Percentiles rank a stretch among this genome's conserved stretches.
Evolutionary conservation across 164 flowering plant genomes (phyloP).

Genomic region (Echeveria elegans): DNA sequence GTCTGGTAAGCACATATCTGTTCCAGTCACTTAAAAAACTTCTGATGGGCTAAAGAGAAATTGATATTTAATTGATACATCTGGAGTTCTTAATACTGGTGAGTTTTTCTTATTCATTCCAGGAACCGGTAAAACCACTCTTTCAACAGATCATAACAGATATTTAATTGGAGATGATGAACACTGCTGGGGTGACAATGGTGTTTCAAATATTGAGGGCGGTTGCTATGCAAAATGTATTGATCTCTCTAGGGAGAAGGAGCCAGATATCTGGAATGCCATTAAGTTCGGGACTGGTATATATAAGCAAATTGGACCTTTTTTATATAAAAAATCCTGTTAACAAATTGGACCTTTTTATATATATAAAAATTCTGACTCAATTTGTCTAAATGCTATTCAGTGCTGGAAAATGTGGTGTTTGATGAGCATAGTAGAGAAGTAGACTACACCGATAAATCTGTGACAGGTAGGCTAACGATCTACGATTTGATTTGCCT

Average conservation of each 20-base stretch:
- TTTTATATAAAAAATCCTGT: no score
- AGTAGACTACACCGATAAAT: slow-evolving; percentile 83
- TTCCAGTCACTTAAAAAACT: not conserved
- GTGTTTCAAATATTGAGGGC: slow-evolving; percentile 97
- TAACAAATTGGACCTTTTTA: not conserved
- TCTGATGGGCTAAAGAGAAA: not conserved
- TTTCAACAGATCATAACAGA: slow-evolving; percentile 90
- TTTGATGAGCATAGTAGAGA: slow-evolving; percentile 94
- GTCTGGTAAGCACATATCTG: slow-evolving; percentile 47
- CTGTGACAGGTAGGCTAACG: slow-evolving; percentile 69
- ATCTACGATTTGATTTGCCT: not conserved
- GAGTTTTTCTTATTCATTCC: slow-evolving; percentile 4
- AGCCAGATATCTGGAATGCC: slow-evolving; percentile 96
- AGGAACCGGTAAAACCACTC: slow-evolving; percentile 99
- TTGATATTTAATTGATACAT: not conserved
- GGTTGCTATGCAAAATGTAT: slow-evolving; percentile 98
- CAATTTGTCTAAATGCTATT: slow-evolving; percentile 9
- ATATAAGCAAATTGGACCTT: not conserved
- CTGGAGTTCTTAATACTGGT: not conserved
- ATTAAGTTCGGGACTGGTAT: slow-evolving; percentile 98
- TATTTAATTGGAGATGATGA: slow-evolving; percentile 92
- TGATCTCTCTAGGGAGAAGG: slow-evolving; percentile 80
- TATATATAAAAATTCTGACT: not conserved
- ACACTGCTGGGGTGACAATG: slow-evolving; percentile 95
- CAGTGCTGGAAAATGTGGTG: slow-evolving; percentile 95